A percentile compares a stretch with the other conserved stretches of the same genome.
These are phyloP conservation scores for Fusarium sp. DNA, from an alignment of 2,329 filamentous ascomycete genomes.

Conservation along the genomic window DNA sequence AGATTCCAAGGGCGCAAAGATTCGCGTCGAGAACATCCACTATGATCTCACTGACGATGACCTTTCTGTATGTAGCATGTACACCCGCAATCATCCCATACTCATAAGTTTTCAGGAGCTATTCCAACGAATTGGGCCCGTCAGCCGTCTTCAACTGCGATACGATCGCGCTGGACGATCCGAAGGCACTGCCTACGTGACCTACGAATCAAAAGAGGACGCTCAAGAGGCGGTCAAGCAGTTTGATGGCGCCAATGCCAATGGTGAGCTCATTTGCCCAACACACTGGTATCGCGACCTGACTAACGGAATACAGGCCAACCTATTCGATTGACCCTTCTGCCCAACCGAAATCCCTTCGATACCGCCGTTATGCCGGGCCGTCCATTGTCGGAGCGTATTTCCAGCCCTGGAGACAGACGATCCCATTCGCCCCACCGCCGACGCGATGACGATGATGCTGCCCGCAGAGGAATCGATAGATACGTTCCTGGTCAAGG, in stretches of 20 bases:
- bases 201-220: constrained; percentile 77
- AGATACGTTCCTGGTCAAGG: constrained; percentile 76
- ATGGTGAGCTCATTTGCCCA: constrained; percentile 60
- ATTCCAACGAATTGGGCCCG: constrained; percentile 80
- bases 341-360: constrained; percentile 70
- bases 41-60: constrained; percentile 91
- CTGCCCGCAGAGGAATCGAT: constrained; percentile 76
- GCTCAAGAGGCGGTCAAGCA: constrained; percentile 80
- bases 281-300: not conserved
- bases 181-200: constrained; percentile 85
- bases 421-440: constrained; percentile 69
- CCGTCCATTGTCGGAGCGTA: constrained; percentile 69
- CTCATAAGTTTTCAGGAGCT: constrained; percentile 70
- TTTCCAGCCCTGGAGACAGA: constrained; percentile 65
- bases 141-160: constrained; percentile 74
- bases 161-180: constrained; percentile 93
- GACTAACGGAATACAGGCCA: constrained; percentile 64
- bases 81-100: not conserved
- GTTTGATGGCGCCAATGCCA: constrained; percentile 91
- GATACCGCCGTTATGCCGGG: constrained; percentile 66
- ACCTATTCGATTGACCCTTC: constrained; percentile 78
- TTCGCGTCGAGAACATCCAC: constrained; percentile 90
- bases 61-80: constrained; percentile 69
- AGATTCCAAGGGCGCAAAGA: constrained; percentile 70
- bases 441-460: constrained; percentile 64